Evolutionary conservation across 371 early-diverging fungal species (phyloP).

Genomic region (Caulochytrium protostelioides): DNA sequence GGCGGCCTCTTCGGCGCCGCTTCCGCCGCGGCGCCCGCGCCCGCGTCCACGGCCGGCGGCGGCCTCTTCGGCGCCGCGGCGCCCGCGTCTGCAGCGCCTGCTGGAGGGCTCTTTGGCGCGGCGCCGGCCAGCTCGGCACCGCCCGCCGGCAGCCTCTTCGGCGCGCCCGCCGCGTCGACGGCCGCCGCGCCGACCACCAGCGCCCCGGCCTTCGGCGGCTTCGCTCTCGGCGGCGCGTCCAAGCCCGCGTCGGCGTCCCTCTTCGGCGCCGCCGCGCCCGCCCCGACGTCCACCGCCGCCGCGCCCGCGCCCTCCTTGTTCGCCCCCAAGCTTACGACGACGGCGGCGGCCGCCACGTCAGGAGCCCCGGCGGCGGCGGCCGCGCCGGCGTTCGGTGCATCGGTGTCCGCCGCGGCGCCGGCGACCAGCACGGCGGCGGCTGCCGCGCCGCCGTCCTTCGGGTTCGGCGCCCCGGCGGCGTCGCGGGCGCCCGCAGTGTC

Average conservation of each 20-base stretch:
- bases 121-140: too few species aligned
- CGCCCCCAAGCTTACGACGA: conserved; percentile 8
- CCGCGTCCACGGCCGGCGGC: conserved; percentile 2
- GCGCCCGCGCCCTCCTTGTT: conserved; percentile 1
- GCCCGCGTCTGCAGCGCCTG: conserved; percentile 1
- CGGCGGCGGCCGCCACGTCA: conserved; percentile 8
- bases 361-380: conserved; percentile 4
- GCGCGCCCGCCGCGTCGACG: too few species aligned
- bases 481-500: conserved; percentile 2
- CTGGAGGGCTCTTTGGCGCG: conserved; percentile 2
- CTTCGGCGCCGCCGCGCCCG: background rate
- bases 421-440: conserved; percentile 6
- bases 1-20: conserved; percentile 1
- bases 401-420: conserved; percentile 3
- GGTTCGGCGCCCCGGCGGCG: conserved; percentile 8
- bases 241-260: background rate
- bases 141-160: too few species aligned
- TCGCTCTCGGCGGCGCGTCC: too few species aligned
- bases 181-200: conserved; percentile 4
- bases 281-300: conserved; percentile 3
- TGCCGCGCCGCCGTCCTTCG: conserved; percentile 2
- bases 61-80: background rate
- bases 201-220: conserved; percentile 9
- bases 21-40: conserved; percentile 2
- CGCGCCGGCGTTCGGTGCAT: background rate